Base-by-base conservation (phyloP, 768 basidiomycete genomes). In the Lentinula detonsa region DNA sequence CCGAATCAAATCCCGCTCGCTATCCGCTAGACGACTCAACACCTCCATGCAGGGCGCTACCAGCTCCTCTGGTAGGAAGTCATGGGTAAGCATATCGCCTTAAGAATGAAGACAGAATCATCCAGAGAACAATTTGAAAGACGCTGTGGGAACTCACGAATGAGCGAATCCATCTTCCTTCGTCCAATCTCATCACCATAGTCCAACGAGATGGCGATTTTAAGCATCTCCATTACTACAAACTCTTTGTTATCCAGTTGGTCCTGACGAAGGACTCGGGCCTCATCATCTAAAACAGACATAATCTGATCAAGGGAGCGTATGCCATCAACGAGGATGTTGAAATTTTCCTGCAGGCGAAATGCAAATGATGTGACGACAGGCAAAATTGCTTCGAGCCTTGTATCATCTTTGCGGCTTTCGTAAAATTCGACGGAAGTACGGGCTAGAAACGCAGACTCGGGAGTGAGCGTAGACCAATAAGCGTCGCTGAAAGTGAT, bases 311-410 rank as follows among this genome's bases (percentile, higher is more conserved):
- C 59, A 7, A 40, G 15, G 9, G 18, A 33, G 7, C 34, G 50
- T 13, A 60, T 13, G 11, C 10, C n/a, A 18, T 42, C 50, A 10
- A 42, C 40, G 31, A 60, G 59, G 21, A 75, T 71, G 68, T 94
- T 93, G 73, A 89, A 95, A 0, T 82, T 74, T 7, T 79, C 71
- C 66, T 93, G 85, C 21, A 95, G 86, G 5, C 76, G 75, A 74
- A 86, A 91, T 0, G 95, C 95, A 56, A 95, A 80, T 0, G 79
- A 77, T 1, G 91, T 93, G 21, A 96, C 91, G 31, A 92, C 93
- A 1, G 96, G 96, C 4, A 98, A 79, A 13, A 81, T 76, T 2
- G 78, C 73, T 66, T 93, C 90, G 2, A 95, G 75, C 37, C 85
- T 82, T 3, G 73, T 73, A 6, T 85, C 79, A 1, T 91, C 83